phyloP scores from a whole-genome alignment of 805 yeast genomes.

The Deakozyma indianensis region DNA sequence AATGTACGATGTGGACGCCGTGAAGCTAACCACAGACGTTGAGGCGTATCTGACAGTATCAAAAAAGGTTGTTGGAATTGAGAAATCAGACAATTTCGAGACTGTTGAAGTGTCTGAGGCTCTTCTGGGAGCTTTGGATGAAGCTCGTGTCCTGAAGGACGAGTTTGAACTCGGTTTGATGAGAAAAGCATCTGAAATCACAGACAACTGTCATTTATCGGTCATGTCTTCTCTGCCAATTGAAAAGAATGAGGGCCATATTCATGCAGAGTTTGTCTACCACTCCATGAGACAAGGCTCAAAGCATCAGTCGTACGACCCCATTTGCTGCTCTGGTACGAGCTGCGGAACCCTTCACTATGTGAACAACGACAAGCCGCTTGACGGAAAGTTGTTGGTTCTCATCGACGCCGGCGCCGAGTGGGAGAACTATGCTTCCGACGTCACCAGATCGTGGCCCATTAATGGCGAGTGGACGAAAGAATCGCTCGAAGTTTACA shows the following conservation, averaged over 20 bases:
- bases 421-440: constrained; percentile 86
- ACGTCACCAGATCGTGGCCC: constrained; percentile 93
- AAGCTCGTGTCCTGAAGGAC: constrained; percentile 75
- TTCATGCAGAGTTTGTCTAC: constrained; percentile 90
- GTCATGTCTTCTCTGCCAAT: constrained; percentile 89
- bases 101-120: constrained; percentile 9
- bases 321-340: constrained; percentile 90
- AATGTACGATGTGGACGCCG: constrained; percentile 71
- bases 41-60: constrained; percentile 14
- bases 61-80: constrained; percentile 13
- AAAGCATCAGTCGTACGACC: constrained; percentile 79
- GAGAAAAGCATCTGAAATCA: constrained; percentile 68
- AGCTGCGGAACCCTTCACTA: constrained; percentile 86
- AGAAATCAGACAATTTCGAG: constrained; percentile 8
- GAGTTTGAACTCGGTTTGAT: constrained; percentile 61
- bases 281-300: constrained; percentile 93
- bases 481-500: constrained; percentile 75
- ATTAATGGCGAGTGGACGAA: constrained; percentile 76
- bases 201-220: constrained; percentile 79
- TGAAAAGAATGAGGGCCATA: constrained; percentile 73
- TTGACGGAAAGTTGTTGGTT: constrained; percentile 46
- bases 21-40: constrained; percentile 44
- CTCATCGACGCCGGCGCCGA: constrained; percentile 96
- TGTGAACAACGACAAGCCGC: constrained; percentile 58
- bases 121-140: constrained; percentile 58